phyloP scores from a whole-genome alignment of 768 basidiomycete species.

The Dictyophora rubrovolvata region DNA sequence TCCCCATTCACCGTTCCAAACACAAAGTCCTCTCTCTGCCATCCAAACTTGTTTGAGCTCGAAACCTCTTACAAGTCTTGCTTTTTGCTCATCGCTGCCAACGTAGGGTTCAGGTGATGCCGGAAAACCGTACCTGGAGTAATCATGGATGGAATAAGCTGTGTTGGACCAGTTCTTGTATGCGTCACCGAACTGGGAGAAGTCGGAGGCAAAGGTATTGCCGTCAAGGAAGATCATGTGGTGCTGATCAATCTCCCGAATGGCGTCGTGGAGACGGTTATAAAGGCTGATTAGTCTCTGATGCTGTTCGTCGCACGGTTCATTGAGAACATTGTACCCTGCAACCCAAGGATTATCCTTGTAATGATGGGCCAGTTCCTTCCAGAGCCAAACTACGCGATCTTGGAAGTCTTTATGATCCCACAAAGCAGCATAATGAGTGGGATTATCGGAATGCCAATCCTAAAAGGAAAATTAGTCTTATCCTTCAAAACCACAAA shows the following conservation, averaged over 20 bases:
- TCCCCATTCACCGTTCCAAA: conserved; percentile 80
- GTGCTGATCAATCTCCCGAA: conserved; percentile 57
- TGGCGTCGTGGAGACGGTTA: conserved; percentile 54
- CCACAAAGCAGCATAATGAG: conserved; percentile 40
- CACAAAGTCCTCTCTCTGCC: conserved; percentile 53
- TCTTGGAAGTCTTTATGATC: conserved; percentile 81
- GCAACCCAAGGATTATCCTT: conserved; percentile 73
- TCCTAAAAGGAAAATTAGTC: conserved; percentile 1
- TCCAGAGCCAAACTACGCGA: conserved; percentile 68
- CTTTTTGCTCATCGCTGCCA: conserved; percentile 41
- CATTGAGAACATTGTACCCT: conserved; percentile 81
- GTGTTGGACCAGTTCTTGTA: conserved; percentile 59
- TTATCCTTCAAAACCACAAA: neutral
- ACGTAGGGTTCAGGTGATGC: conserved; percentile 43
- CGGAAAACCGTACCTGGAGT: conserved; percentile 64
- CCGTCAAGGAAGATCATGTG: conserved; percentile 77
- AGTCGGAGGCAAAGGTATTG: conserved; percentile 76
- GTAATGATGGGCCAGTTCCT: conserved; percentile 65
- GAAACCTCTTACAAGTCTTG: conserved; percentile 45
- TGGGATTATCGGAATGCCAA: conserved; percentile 13
- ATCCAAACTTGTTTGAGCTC: conserved; percentile 72
- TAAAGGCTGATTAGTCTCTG: conserved; percentile 57
- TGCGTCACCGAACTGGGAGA: conserved; percentile 58
- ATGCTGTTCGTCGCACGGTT: conserved; percentile 66
- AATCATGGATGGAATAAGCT: conserved; percentile 74